phyloP scores from a whole-genome alignment of 805 yeast species.

The Middelhovenomyces tepae region DNA sequence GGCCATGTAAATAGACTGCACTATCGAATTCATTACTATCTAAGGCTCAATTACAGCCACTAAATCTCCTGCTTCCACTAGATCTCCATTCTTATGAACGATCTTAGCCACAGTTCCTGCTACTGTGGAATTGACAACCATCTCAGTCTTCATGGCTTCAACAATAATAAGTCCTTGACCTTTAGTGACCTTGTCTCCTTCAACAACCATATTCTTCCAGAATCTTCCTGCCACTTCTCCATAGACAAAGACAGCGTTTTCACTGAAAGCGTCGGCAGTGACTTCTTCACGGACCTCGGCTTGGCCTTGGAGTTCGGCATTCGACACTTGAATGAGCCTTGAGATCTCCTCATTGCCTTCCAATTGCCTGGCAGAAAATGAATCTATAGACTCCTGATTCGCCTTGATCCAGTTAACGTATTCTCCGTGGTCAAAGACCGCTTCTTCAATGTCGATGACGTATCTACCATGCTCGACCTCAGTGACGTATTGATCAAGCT shows the following conservation, averaged over 20 bases:
- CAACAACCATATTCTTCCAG: conserved; percentile 83
- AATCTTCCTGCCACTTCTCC: conserved; percentile 94
- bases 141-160: conserved; percentile 98
- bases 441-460: conserved; percentile 62
- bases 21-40: too few relatives aligned
- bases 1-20: too few relatives aligned
- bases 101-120: conserved; percentile 27
- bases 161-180: conserved; percentile 82
- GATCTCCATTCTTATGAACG: conserved; percentile 78
- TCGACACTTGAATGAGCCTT: conserved; percentile 68
- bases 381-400: conserved; percentile 61
- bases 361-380: conserved; percentile 60
- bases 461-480: conserved; percentile 76
- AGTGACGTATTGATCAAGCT: conserved; percentile 60
- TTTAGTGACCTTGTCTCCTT: conserved; percentile 61
- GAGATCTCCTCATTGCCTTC: conserved; percentile 83
- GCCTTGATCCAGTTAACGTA: conserved; percentile 72
- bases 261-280: conserved; percentile 54
- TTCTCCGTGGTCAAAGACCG: conserved; percentile 72
- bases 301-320: conserved; percentile 60
- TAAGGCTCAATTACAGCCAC: conserved; percentile 72
- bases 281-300: conserved; percentile 28
- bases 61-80: conserved; percentile 94
- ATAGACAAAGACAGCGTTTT: conserved; percentile 73
- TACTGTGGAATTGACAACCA: conserved; percentile 67